Conservation (phyloP, 1,284 basidiomycete genomes). For the Tilletia walkeri region DNA sequence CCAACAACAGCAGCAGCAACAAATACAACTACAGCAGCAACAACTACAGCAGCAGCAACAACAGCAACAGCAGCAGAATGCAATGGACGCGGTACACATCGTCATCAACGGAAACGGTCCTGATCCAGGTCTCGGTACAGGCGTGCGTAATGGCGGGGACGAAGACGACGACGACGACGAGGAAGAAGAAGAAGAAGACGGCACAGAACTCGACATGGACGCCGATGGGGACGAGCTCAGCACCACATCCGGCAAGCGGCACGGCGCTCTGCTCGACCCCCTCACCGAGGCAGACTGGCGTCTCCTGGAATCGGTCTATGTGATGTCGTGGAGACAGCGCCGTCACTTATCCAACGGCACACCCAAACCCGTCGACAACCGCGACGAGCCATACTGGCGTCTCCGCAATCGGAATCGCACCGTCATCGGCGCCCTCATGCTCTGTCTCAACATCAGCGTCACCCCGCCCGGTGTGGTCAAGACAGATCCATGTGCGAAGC, state of each 20-base stretch:
- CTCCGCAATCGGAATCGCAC: slow-evolving; percentile 82
- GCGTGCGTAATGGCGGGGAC: not conserved
- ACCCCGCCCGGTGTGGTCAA: slow-evolving; percentile 97
- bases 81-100: not conserved
- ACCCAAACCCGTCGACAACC: slow-evolving; percentile 67
- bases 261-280: slow-evolving; percentile 49
- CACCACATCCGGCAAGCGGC: slow-evolving; percentile 46
- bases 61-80: not conserved
- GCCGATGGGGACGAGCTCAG: slow-evolving; percentile 40
- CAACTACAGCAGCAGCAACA: not conserved
- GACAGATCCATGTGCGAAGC: slow-evolving; percentile 88
- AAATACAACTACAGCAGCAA: not conserved
- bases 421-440: slow-evolving; percentile 83
- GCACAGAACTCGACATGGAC: slow-evolving; percentile 21
- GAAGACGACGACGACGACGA: slow-evolving; percentile 24
- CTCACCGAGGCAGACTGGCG: slow-evolving; percentile 40
- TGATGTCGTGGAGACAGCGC: slow-evolving; percentile 60
- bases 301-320: slow-evolving; percentile 37
- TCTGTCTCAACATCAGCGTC: slow-evolving; percentile 95
- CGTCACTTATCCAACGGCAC: slow-evolving; percentile 84
- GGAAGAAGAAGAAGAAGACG: slow-evolving; percentile 25
- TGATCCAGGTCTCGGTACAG: not conserved
- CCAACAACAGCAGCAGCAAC: not conserved
- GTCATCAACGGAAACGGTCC: not conserved
- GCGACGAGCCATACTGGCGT: slow-evolving; percentile 66